Evolutionary conservation across 257 asterid genomes (phyloP).

Genomic region (Osmanthus fragrans): DNA sequence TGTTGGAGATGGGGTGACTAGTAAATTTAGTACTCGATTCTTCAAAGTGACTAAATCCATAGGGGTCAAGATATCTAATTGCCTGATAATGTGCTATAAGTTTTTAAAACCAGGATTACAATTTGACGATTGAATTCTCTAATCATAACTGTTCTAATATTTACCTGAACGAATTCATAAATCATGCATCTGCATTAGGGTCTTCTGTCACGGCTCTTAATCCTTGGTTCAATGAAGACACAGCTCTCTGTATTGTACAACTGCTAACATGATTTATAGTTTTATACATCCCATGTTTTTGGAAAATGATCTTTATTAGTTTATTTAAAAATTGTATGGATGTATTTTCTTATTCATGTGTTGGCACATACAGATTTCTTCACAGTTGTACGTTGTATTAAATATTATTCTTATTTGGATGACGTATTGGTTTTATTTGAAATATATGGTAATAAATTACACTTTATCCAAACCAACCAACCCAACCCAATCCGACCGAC

Average conservation of each 20-base stretch:
- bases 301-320: neutral
- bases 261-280: neutral
- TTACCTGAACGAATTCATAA: neutral
- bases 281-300: neutral
- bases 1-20: neutral
- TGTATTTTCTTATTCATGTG: conserved; percentile 1
- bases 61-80: neutral
- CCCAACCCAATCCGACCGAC: no score
- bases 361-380: conserved; percentile 54
- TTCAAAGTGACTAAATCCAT: neutral
- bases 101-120: no score
- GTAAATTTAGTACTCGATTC: no score
- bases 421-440: no score
- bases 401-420: no score
- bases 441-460: no score
- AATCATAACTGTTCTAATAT: neutral
- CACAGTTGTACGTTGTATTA: conserved; percentile 21
- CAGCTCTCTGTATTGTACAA: neutral
- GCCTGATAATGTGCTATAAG: no score
- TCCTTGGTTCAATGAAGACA: neutral
- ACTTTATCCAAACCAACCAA: no score
- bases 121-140: no score
- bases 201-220: neutral
- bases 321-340: neutral
- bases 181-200: neutral